Evolutionary conservation across 495 filamentous ascomycete genomes (phyloP), one percentile per base, ranked within the genome.

Genomic region (Extremus antarcticus): DNA sequence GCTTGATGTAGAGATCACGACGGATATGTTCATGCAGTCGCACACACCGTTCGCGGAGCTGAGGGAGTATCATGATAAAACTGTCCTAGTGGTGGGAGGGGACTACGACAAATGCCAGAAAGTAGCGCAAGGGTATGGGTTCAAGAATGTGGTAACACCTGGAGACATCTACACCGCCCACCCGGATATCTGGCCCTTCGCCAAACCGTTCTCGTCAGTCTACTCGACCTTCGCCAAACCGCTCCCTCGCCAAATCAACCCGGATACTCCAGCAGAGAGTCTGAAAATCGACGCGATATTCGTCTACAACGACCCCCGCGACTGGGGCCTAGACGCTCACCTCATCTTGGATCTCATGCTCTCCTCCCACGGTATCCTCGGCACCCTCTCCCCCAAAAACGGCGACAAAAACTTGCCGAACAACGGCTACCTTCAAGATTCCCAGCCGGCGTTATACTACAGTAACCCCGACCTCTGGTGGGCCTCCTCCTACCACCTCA

Each of bases 271-370:
- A 0, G 59, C 65, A 0, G 71, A 70, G 16, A 71, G 76, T 29
- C 72, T 89, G 39, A 85, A 87, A 57, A 80, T 96, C 61, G 84
- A 87, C 64, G 88, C 90, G 17, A 79, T 98, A 47, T 81, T 95
- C 65, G 82, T 95, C 29, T 94, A 84, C 73, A 88, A 91, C 67
- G 88, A 94, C 68, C 87, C 92, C 11, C 79, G 92, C 23, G 91
- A 96, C 74, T 96, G 91, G 90, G 89, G 81, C 8, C 75, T 92
- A n/a, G 88, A 94, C 67, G 78, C 79, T 4, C 86, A 90, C 62
- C 61, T 98, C 54, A 80, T 96, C 43, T 59, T 82, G 52, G 92
- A 98, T 68, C 64, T 94, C 7, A 76, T 95, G 2, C 73, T 92
- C 39, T 94, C 89, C 2, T 73, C 76, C 3, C 56, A 71, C 16